Conservation (phyloP, 768 basidiomycete genomes). For the Clitopilus hobsonii region DNA sequence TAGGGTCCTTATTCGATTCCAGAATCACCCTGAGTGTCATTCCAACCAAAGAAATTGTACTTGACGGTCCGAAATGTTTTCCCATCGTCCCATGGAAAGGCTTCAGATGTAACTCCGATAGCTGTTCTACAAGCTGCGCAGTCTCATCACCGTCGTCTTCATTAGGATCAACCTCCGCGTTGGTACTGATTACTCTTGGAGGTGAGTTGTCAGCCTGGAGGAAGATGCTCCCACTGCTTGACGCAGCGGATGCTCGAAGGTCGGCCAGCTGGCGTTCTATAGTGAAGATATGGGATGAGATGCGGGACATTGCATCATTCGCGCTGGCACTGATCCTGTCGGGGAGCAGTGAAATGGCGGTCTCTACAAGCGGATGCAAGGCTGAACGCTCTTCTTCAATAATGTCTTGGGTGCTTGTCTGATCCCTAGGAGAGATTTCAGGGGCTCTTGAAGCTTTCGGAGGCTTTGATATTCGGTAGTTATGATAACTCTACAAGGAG, state of each 20-base stretch:
- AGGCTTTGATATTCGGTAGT: no score
- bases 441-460: no score
- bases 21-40: slow-evolving; percentile 52
- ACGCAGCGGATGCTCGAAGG: not conserved
- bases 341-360: not conserved
- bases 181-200: no score
- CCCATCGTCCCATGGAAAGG: not conserved
- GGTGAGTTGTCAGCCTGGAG: no score
- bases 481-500: no score
- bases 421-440: no score
- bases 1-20: slow-evolving; percentile 54
- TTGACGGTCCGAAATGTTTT: not conserved
- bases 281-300: not conserved
- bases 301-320: not conserved
- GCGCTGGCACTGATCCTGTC: not conserved
- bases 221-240: not conserved
- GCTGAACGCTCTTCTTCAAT: slow-evolving; percentile 36
- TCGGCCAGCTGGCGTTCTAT: not conserved
- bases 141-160: not conserved
- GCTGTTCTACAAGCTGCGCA: not conserved
- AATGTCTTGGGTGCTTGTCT: slow-evolving; percentile 44
- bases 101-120: not conserved
- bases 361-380: not conserved
- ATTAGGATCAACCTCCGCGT: no score
- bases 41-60: not conserved